Percentiles rank a stretch among this genome's conserved stretches.
Conservation (phyloP, 495 filamentous ascomycete species). For the Tricharina praecox region DNA sequence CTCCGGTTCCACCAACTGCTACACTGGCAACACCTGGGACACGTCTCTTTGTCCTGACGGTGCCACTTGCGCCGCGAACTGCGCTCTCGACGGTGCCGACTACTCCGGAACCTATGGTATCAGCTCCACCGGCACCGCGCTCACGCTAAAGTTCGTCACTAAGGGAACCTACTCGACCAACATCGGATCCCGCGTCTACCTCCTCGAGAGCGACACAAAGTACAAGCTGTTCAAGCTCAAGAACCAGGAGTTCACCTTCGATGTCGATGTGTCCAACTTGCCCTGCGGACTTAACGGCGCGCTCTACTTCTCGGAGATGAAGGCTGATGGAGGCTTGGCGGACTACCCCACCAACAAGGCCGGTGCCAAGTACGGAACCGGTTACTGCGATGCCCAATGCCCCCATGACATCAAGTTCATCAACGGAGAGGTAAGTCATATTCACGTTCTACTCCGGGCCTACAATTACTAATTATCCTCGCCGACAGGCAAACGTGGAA, state of each 20-base stretch:
- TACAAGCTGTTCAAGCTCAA: slow-evolving; percentile 45
- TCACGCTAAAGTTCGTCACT: slow-evolving; percentile 42
- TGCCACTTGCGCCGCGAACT: slow-evolving; percentile 39
- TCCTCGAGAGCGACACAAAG: slow-evolving; percentile 31
- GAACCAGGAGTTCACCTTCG: slow-evolving; percentile 50
- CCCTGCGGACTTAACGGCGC: slow-evolving; percentile 60
- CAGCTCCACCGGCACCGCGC: slow-evolving; percentile 34
- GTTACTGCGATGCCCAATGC: slow-evolving; percentile 64
- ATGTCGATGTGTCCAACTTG: slow-evolving; percentile 47
- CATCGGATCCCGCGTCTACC: slow-evolving; percentile 43
- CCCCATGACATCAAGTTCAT: slow-evolving; percentile 52
- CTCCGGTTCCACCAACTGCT: slow-evolving; percentile 44
- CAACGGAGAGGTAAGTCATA: slow-evolving; percentile 37
- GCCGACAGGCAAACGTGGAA: slow-evolving; percentile 35
- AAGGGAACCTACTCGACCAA: slow-evolving; percentile 29
- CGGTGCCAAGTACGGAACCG: slow-evolving; percentile 53
- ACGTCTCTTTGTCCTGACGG: slow-evolving; percentile 37
- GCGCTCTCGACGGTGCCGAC: slow-evolving; percentile 45
- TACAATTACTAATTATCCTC: background rate
- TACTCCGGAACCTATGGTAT: slow-evolving; percentile 42
- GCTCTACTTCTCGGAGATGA: slow-evolving; percentile 52
- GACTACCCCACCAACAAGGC: slow-evolving; percentile 42
- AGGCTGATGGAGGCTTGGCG: slow-evolving; percentile 41
- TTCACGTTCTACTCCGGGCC: too few species aligned
- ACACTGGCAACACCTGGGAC: slow-evolving; percentile 44